Conservation (phyloP, 331 rosid genomes). For the Stylosanthes scabra region DNA sequence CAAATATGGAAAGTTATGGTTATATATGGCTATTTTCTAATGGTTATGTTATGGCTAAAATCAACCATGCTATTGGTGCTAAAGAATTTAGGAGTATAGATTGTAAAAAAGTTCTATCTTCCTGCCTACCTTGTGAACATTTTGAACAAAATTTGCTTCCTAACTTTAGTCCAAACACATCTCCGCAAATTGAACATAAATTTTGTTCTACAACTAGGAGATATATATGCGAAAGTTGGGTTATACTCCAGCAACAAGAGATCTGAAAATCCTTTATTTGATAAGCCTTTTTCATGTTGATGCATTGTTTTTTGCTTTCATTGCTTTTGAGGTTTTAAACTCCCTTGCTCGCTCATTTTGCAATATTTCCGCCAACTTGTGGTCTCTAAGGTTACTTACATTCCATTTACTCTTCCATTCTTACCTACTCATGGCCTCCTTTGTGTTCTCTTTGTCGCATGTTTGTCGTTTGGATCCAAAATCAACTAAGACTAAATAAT, state of each 20-base stretch:
- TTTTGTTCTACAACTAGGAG: slow-evolving; percentile 47
- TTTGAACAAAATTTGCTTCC: not conserved
- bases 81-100: slow-evolving; percentile 80
- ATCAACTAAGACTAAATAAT: slow-evolving; percentile 66
- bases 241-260: slow-evolving; percentile 52
- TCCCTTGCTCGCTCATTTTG: not conserved
- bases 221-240: slow-evolving; percentile 66
- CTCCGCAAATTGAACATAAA: slow-evolving; percentile 11
- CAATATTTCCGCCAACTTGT: not conserved
- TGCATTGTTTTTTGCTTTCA: not conserved
- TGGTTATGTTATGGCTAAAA: slow-evolving; percentile 56
- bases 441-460: slow-evolving; percentile 76
- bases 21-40: no score
- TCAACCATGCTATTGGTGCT: slow-evolving; percentile 91
- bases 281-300: not conserved
- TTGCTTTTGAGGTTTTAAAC: slow-evolving; percentile 9
- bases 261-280: slow-evolving; percentile 41
- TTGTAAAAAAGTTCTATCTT: slow-evolving; percentile 73
- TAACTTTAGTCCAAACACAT: not conserved
- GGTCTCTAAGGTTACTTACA: slow-evolving; percentile 24
- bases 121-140: slow-evolving; percentile 1
- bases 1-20: no score
- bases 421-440: not conserved
- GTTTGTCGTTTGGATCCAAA: slow-evolving; percentile 79
- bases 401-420: not conserved